Conservation (phyloP, 176 grass and related monocot genomes). For the Raddia guianensis region DNA sequence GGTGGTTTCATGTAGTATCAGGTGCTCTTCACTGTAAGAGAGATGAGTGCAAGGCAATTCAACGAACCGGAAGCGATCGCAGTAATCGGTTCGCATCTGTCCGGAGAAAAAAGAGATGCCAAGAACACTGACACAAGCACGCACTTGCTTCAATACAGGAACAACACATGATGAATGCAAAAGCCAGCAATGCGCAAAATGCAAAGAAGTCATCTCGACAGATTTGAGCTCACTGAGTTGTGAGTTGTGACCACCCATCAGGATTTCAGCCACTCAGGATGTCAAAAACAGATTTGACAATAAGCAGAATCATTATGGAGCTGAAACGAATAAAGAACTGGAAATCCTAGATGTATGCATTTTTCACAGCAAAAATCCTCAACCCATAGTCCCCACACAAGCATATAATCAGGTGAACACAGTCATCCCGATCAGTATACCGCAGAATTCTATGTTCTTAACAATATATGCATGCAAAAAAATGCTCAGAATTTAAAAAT, state of each 20-base stretch:
- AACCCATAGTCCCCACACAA: neutral
- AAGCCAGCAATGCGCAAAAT: no score
- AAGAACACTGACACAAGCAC: no score
- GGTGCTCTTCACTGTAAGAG: no score
- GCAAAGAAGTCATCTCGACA: neutral
- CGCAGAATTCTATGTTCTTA: neutral
- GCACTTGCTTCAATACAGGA: no score
- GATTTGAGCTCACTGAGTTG: neutral
- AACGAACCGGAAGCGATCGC: no score
- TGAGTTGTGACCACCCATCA: no score
- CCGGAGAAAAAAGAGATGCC: no score
- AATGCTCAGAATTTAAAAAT: neutral
- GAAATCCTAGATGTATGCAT: neutral
- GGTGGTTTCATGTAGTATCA: no score
- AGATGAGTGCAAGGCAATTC: no score
- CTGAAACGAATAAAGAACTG: neutral
- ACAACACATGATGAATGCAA: no score
- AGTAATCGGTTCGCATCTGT: no score
- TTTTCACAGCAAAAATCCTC: neutral
- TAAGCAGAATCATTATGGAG: neutral
- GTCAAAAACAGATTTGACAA: neutral
- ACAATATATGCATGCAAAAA: neutral
- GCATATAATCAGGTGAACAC: neutral
- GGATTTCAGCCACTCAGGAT: neutral
- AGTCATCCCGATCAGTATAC: neutral